Evolutionary conservation across 331 rosid genomes (phyloP).

Genomic region (Acacia pycnantha): DNA sequence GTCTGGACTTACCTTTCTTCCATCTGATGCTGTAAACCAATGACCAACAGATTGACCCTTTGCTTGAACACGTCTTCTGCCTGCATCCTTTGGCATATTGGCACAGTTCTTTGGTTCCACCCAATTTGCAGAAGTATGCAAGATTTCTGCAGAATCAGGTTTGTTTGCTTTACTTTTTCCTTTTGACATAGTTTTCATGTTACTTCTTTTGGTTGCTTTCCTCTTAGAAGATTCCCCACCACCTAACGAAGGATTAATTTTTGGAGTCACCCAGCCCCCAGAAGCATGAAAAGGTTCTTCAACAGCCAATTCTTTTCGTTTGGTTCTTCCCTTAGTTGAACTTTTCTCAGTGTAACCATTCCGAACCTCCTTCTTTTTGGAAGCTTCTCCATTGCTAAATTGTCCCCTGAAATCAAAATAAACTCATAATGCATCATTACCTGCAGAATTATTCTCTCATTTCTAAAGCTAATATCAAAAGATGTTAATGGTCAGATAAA

Average conservation of each 20-base stretch:
- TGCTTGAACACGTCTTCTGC: constrained; percentile 62
- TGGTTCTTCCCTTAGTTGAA: constrained; percentile 48
- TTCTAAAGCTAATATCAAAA: background rate
- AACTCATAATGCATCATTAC: constrained; percentile 13
- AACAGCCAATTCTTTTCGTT: constrained; percentile 16
- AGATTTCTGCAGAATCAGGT: constrained; percentile 34
- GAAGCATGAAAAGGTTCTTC: constrained; percentile 37
- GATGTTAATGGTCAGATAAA: constrained; percentile 15
- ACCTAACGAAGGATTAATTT: constrained; percentile 25
- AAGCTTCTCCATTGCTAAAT: constrained; percentile 60
- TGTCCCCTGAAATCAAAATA: constrained; percentile 68
- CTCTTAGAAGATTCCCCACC: constrained; percentile 43
- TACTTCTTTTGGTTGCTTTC: constrained; percentile 45
- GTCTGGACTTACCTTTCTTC: constrained; percentile 60
- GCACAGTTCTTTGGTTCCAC: constrained; percentile 61
- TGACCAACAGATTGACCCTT: constrained; percentile 72
- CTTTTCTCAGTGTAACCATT: constrained; percentile 29
- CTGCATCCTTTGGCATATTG: constrained; percentile 60
- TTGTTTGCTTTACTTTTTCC: constrained; percentile 34
- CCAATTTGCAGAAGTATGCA: constrained; percentile 56
- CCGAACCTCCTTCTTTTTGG: constrained; percentile 41
- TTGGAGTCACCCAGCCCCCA: constrained; percentile 59
- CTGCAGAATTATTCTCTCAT: background rate
- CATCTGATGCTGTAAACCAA: constrained; percentile 79
- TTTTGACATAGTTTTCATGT: constrained; percentile 44